phyloP scores from a whole-genome alignment of 2,329 filamentous ascomycete species.

The Arachnomyces sp. region DNA sequence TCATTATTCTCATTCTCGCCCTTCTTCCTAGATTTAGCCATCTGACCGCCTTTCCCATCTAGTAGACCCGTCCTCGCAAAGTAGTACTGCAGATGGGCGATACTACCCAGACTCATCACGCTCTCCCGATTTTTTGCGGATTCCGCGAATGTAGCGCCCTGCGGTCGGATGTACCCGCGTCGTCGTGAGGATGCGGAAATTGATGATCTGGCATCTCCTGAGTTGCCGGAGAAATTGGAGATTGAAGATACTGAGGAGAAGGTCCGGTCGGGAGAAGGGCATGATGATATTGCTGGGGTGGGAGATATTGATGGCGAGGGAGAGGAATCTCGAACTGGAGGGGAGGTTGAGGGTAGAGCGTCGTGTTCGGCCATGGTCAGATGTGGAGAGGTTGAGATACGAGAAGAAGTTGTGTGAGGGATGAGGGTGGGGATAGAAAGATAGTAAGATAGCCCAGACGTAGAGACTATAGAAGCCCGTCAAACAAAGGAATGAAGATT shows the following conservation, averaged over 20 bases:
- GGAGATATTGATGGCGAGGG: conserved; percentile 34
- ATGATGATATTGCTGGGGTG: conserved; percentile 37
- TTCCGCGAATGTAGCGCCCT: conserved; percentile 79
- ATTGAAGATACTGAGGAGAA: conserved; percentile 39
- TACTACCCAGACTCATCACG: conserved; percentile 91
- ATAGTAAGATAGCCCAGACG: too few species aligned
- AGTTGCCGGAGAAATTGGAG: conserved; percentile 38
- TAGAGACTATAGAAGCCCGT: too few species aligned
- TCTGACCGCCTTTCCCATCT: conserved; percentile 83
- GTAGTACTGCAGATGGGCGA: conserved; percentile 95
- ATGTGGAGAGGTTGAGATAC: background rate
- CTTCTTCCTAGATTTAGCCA: conserved; percentile 62
- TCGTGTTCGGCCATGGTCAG: conserved; percentile 10
- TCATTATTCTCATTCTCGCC: conserved; percentile 27
- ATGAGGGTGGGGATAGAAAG: background rate
- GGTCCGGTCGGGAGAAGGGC: conserved; percentile 36
- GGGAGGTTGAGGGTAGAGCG: conserved; percentile 12
- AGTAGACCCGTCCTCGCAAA: conserved; percentile 89
- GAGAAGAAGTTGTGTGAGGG: background rate
- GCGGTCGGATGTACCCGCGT: conserved; percentile 79
- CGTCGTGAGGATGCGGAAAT: conserved; percentile 43
- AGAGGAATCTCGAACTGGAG: conserved; percentile 27
- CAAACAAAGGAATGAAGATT: too few species aligned
- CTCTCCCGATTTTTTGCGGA: conserved; percentile 87
- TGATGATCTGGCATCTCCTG: conserved; percentile 34